Percentiles rank a stretch among this genome's conserved stretches.
These are phyloP conservation scores for Atractiella rhizophila DNA, from an alignment of 768 basidiomycete genomes.

Conservation along the genomic window DNA sequence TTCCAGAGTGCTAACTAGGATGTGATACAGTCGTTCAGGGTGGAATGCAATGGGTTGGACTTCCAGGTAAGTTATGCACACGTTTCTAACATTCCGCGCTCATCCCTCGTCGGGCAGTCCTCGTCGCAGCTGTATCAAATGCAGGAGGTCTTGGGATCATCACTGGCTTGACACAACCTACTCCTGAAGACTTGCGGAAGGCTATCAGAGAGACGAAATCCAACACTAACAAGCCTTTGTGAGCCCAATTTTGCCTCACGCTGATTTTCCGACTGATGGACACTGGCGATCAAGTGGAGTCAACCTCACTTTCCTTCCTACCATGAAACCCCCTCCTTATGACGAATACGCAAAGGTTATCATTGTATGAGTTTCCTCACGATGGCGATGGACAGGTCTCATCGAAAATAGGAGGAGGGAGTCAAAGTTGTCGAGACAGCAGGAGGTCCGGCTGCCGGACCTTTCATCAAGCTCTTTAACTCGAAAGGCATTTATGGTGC, in stretches of 20 bases:
- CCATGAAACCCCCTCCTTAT: slow-evolving; percentile 76
- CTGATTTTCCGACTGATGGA: background rate
- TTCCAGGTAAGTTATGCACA: slow-evolving; percentile 25
- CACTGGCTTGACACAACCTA: slow-evolving; percentile 69
- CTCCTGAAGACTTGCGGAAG: slow-evolving; percentile 47
- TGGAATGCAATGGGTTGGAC: too few relatives aligned
- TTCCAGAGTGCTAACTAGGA: slow-evolving; percentile 22
- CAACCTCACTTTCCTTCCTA: slow-evolving; percentile 37
- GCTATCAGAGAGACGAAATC: slow-evolving; percentile 55
- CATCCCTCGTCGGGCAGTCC: slow-evolving; percentile 24
- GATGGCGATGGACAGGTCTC: slow-evolving; percentile 16
- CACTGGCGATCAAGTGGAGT: slow-evolving; percentile 29
- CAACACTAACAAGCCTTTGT: slow-evolving; percentile 22
- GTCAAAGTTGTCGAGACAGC: slow-evolving; percentile 80
- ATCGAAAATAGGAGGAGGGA: slow-evolving; percentile 57
- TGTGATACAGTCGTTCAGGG: too few relatives aligned
- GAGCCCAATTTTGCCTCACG: background rate
- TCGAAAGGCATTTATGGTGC: slow-evolving; percentile 32
- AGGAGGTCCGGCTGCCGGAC: slow-evolving; percentile 38
- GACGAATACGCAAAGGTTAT: slow-evolving; percentile 40
- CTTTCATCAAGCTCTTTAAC: slow-evolving; percentile 48
- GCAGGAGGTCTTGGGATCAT: slow-evolving; percentile 67
- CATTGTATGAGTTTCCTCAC: slow-evolving; percentile 1
- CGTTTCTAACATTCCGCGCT: background rate
- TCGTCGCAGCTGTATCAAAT: slow-evolving; percentile 54